phyloP scores from a whole-genome alignment of 768 basidiomycete genomes.

The Pleurotus ostreatus region DNA sequence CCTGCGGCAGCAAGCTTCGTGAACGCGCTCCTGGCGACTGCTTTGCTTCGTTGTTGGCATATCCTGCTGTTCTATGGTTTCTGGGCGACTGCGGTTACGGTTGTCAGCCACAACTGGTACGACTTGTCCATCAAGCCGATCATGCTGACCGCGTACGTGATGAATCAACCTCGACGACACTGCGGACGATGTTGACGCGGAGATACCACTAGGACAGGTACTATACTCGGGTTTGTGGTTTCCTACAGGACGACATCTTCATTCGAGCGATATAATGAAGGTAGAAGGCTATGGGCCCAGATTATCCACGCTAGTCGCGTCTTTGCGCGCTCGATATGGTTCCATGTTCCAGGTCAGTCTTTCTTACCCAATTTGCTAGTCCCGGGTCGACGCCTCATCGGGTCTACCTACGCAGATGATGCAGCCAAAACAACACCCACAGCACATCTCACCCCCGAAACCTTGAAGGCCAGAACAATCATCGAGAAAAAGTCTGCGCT shows the following conservation, averaged over 20 bases:
- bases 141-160: constrained; percentile 63
- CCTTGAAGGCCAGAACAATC: constrained; percentile 40
- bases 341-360: constrained; percentile 46
- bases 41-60: constrained; percentile 61
- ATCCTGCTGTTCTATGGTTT: constrained; percentile 59
- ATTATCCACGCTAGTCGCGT: constrained; percentile 56
- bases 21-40: constrained; percentile 27
- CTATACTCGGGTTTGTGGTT: constrained; percentile 71
- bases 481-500: constrained; percentile 69
- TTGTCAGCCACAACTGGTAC: constrained; percentile 46
- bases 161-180: not conserved
- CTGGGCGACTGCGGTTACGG: constrained; percentile 56
- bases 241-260: constrained; percentile 70
- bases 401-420: not conserved
- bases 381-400: too few species aligned
- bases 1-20: constrained; percentile 5
- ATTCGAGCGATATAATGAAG: constrained; percentile 77
- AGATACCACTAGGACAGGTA: constrained; percentile 38
- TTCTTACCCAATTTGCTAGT: too few species aligned
- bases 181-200: not conserved
- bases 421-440: not conserved
- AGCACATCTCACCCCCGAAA: constrained; percentile 20
- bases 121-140: constrained; percentile 43
- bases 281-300: constrained; percentile 63
- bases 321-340: constrained; percentile 58